Evolutionary conservation across 192 early-diverging fungal species (phyloP).

Genomic region (Ambispora gerdemannii): DNA sequence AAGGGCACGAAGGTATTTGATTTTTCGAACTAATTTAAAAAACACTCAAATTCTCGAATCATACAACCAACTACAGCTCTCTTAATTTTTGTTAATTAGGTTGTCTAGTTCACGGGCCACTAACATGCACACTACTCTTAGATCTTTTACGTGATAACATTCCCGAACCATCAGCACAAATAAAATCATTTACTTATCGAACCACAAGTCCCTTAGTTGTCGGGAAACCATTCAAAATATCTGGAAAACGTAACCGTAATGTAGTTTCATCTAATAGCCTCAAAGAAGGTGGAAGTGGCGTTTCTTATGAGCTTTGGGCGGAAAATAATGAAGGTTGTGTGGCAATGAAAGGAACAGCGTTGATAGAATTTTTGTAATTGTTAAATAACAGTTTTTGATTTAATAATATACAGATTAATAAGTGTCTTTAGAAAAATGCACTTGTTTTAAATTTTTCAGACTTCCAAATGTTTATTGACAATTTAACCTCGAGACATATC

Average conservation of each 20-base stretch:
- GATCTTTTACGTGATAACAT: slow-evolving; percentile 57
- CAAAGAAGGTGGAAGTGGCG: slow-evolving; percentile 31
- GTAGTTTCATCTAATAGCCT: too few relatives aligned
- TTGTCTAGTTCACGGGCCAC: slow-evolving; percentile 76
- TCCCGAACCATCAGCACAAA: slow-evolving; percentile 32
- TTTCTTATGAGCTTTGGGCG: slow-evolving; percentile 68
- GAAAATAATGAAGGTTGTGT: slow-evolving; percentile 60
- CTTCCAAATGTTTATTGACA: too few relatives aligned
- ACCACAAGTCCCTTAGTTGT: slow-evolving; percentile 68
- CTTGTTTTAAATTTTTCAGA: too few relatives aligned
- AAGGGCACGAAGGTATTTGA: slow-evolving; percentile 66
- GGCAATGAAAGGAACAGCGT: slow-evolving; percentile 67
- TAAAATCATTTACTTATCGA: slow-evolving; percentile 67
- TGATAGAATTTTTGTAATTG: background rate
- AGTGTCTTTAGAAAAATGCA: too few relatives aligned
- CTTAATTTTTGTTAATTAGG: slow-evolving; percentile 29
- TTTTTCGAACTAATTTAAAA: too few relatives aligned
- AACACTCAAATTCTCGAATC: background rate
- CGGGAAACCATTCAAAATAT: slow-evolving; percentile 53
- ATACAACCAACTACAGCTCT: background rate
- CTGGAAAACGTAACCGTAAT: slow-evolving; percentile 43
- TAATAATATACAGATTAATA: too few relatives aligned
- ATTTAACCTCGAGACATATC: too few relatives aligned
- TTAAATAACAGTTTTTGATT: too few relatives aligned
- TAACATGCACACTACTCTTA: slow-evolving; percentile 72